Evolutionary conservation across 306 rosid genomes (phyloP).

Genomic region (Begonia peltatifolia): DNA sequence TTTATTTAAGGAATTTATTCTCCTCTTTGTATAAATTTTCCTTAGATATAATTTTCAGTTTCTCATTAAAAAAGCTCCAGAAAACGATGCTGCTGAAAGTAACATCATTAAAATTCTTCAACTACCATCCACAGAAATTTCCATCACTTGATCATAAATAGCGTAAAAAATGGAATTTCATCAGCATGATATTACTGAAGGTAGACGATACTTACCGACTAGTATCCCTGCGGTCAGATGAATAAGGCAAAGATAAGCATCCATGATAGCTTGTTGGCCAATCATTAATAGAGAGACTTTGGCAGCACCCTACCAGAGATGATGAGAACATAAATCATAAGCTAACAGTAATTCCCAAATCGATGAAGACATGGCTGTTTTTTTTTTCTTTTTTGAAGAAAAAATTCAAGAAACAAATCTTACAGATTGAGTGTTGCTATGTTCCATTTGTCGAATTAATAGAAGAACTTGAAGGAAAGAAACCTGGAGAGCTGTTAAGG

Average conservation of each 20-base stretch:
- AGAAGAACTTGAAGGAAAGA: constrained; percentile 98
- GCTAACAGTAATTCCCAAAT: background rate
- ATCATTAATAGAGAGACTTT: constrained; percentile 89
- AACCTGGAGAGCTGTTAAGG: constrained; percentile 59
- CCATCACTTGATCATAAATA: too few species aligned
- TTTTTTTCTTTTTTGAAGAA: background rate
- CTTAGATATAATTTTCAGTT: too few species aligned
- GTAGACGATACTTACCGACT: constrained; percentile 45
- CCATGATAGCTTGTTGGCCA: constrained; percentile 98
- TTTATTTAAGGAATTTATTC: too few species aligned
- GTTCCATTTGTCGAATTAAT: constrained; percentile 97
- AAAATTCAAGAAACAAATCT: constrained; percentile 10
- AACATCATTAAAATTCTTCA: too few species aligned
- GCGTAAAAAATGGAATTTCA: too few species aligned
- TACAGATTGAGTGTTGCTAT: constrained; percentile 96
- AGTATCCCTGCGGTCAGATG: constrained; percentile 96
- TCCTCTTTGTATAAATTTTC: too few species aligned
- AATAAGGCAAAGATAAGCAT: constrained; percentile 91
- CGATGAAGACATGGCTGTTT: background rate
- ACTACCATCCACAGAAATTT: too few species aligned
- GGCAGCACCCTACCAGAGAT: constrained; percentile 78
- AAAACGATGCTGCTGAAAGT: too few species aligned
- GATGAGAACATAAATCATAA: constrained; percentile 4
- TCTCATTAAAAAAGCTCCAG: too few species aligned
- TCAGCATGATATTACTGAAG: background rate